phyloP scores from a whole-genome alignment of 352 stramenopile species.

The Phytophthora sansomeana region DNA sequence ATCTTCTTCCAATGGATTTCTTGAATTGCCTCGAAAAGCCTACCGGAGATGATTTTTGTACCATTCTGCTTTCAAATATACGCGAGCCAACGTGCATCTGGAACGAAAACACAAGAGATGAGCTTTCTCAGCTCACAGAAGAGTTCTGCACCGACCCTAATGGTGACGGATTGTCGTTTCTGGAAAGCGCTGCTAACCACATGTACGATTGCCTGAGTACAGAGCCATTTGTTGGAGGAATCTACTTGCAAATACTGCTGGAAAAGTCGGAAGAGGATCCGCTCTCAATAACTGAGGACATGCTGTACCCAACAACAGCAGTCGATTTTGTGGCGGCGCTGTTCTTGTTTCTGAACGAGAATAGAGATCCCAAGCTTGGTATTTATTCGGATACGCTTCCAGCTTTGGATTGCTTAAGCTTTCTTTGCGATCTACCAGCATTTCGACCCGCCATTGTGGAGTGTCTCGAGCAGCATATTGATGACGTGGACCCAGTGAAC shows the following conservation, averaged over 20 bases:
- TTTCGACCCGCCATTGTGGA: slow-evolving; percentile 70
- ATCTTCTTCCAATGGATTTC: slow-evolving; percentile 77
- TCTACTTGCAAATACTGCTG: slow-evolving; percentile 75
- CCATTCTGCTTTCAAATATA: slow-evolving; percentile 74
- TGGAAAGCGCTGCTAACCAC: slow-evolving; percentile 76
- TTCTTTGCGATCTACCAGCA: slow-evolving; percentile 66
- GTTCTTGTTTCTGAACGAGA: slow-evolving; percentile 84
- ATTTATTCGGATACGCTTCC: slow-evolving; percentile 85
- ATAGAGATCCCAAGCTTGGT: slow-evolving; percentile 70
- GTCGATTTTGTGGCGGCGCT: slow-evolving; percentile 69
- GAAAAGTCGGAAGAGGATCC: slow-evolving; percentile 68
- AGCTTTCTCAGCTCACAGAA: slow-evolving; percentile 79
- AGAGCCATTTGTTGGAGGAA: slow-evolving; percentile 72
- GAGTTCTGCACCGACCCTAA: slow-evolving; percentile 70
- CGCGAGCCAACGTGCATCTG: slow-evolving; percentile 82
- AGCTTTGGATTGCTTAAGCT: slow-evolving; percentile 72
- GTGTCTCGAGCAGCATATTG: slow-evolving; percentile 68
- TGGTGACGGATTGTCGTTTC: slow-evolving; percentile 65
- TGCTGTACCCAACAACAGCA: slow-evolving; percentile 59
- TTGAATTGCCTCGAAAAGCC: slow-evolving; percentile 76
- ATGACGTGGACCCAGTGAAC: slow-evolving; percentile 68
- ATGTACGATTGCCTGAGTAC: slow-evolving; percentile 85
- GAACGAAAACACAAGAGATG: slow-evolving; percentile 65
- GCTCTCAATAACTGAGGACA: slow-evolving; percentile 56
- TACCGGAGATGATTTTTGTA: slow-evolving; percentile 79